Conservation (phyloP, 805 yeast genomes). For the Wickerhamomyces sydowiorum region DNA sequence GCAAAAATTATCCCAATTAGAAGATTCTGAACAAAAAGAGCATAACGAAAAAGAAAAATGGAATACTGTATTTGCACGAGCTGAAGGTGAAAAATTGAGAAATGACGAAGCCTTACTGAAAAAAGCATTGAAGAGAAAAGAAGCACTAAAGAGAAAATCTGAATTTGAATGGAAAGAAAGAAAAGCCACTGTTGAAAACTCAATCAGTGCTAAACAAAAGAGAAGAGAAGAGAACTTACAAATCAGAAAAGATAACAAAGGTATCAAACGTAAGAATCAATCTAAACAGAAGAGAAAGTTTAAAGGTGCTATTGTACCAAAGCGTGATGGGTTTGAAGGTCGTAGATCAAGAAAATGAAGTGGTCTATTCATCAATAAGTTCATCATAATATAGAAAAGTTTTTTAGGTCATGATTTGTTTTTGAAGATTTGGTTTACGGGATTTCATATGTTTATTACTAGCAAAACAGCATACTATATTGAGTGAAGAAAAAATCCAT, state of each 20-base stretch:
- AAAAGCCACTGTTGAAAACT: slow-evolving; percentile 69
- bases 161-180: slow-evolving; percentile 93
- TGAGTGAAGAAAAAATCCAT: background rate
- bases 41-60: slow-evolving; percentile 73
- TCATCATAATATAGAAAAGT: background rate
- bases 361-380: background rate
- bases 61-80: slow-evolving; percentile 77
- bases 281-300: slow-evolving; percentile 61
- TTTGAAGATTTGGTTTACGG: no score
- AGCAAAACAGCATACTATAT: background rate
- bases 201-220: slow-evolving; percentile 68
- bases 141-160: slow-evolving; percentile 76
- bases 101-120: slow-evolving; percentile 87
- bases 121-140: slow-evolving; percentile 81
- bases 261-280: slow-evolving; percentile 70
- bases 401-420: background rate
- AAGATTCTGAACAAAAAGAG: slow-evolving; percentile 53
- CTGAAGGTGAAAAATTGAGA: slow-evolving; percentile 82
- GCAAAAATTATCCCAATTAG: slow-evolving; percentile 51
- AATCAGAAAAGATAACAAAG: slow-evolving; percentile 80
- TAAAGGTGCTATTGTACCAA: slow-evolving; percentile 47
- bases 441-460: no score
- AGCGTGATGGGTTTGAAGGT: slow-evolving; percentile 93
- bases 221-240: slow-evolving; percentile 90
- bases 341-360: slow-evolving; percentile 16